Percentiles rank a stretch among this genome's conserved stretches.
Conservation (phyloP, 2,329 filamentous ascomycete genomes). For the Colletotrichum magnum region DNA sequence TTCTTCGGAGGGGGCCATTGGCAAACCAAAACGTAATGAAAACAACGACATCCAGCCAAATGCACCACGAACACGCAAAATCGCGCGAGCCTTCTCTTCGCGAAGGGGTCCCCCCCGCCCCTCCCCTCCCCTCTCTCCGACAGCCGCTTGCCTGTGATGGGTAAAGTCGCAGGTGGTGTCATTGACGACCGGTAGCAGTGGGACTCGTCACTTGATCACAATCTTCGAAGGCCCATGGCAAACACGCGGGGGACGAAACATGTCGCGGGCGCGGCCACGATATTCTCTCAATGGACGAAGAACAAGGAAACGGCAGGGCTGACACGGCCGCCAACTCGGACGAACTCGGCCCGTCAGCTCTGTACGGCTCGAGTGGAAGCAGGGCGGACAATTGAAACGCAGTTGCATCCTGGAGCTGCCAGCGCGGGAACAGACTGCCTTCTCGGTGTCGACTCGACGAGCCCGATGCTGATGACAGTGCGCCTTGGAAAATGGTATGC, state of each 20-base stretch:
- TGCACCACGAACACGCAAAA: slow-evolving; percentile 28
- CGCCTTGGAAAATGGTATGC: too few relatives aligned
- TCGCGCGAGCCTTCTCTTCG: slow-evolving; percentile 13
- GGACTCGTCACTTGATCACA: slow-evolving; percentile 33
- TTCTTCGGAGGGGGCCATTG: slow-evolving; percentile 22
- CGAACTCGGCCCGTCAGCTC: neutral
- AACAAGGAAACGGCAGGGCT: slow-evolving; percentile 1
- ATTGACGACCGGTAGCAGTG: slow-evolving; percentile 13
- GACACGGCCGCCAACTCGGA: neutral
- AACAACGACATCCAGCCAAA: slow-evolving; percentile 39
- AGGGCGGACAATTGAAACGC: neutral
- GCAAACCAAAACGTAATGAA: slow-evolving; percentile 43
- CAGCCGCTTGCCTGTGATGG: slow-evolving; percentile 28
- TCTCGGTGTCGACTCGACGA: too few relatives aligned
- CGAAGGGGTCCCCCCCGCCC: neutral
- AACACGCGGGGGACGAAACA: slow-evolving; percentile 9
- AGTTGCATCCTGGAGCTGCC: too few relatives aligned
- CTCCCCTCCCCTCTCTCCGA: slow-evolving; percentile 1
- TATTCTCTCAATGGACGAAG: too few relatives aligned
- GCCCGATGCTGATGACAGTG: too few relatives aligned
- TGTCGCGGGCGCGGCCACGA: too few relatives aligned
- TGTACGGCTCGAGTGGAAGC: neutral
- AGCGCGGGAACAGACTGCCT: too few relatives aligned
- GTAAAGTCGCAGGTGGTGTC: slow-evolving; percentile 31
- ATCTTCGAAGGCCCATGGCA: slow-evolving; percentile 20